phyloP scores from a whole-genome alignment of 2,329 filamentous ascomycete genomes.

The Aureobasidium sp. region DNA sequence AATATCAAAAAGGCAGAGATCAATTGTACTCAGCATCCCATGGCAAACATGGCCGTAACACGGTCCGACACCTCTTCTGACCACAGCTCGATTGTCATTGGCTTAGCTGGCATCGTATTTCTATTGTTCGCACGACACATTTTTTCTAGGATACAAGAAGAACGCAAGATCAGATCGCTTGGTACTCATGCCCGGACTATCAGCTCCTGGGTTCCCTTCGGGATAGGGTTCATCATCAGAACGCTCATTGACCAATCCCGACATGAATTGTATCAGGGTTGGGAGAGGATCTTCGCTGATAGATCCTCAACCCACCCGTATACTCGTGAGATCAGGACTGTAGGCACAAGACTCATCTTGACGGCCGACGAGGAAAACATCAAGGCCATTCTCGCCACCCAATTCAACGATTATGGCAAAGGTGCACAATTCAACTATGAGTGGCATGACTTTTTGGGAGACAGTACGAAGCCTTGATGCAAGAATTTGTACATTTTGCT shows the following conservation, averaged over 20 bases:
- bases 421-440: conserved; percentile 66
- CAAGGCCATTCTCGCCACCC: conserved; percentile 80
- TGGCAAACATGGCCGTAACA: not conserved
- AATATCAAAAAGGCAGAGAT: not conserved
- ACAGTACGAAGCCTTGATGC: conserved; percentile 55
- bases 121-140: conserved; percentile 16
- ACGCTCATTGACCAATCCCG: conserved; percentile 42
- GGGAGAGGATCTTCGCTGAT: conserved; percentile 48
- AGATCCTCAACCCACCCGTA: conserved; percentile 36
- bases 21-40: not conserved
- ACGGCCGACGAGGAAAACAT: conserved; percentile 84
- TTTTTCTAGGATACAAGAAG: conserved; percentile 24
- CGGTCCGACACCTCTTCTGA: not conserved
- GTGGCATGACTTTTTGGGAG: conserved; percentile 68
- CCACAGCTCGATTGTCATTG: conserved; percentile 1
- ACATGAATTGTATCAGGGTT: conserved; percentile 56
- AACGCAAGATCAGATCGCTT: conserved; percentile 34
- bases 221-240: conserved; percentile 57
- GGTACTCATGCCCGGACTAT: conserved; percentile 40
- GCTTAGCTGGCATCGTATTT: not conserved
- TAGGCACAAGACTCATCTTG: conserved; percentile 58
- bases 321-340: conserved; percentile 54
- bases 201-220: conserved; percentile 38
- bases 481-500: not conserved
- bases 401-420: conserved; percentile 82